A percentile compares a stretch with the other conserved stretches of the same genome.
These are phyloP conservation scores for Ceratobasidium theobromae DNA, from an alignment of 1,284 basidiomycete species.

Conservation along the genomic window DNA sequence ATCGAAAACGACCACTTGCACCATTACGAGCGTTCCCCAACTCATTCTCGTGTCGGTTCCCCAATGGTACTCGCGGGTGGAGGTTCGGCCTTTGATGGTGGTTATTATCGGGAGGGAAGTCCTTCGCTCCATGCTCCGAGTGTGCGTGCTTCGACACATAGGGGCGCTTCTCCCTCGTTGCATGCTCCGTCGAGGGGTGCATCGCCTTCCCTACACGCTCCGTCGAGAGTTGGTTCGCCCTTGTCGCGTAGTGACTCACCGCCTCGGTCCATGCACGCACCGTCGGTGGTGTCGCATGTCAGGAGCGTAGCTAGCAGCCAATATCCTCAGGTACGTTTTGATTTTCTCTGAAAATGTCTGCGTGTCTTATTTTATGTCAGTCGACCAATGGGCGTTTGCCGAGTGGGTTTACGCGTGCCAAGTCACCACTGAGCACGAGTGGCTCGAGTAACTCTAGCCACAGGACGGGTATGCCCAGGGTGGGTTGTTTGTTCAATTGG, in stretches of 20 bases:
- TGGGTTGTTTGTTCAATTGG: not conserved
- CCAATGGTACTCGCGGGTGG: not conserved
- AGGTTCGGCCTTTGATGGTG: too few species aligned
- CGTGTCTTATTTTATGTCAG: not conserved
- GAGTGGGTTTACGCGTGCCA: not conserved
- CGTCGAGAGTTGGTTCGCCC: not conserved
- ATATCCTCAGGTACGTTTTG: not conserved
- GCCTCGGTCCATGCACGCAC: not conserved
- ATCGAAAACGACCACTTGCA: slow-evolving; percentile 10
- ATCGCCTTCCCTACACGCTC: not conserved
- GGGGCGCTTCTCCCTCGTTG: not conserved
- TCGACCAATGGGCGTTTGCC: not conserved
- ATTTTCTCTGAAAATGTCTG: not conserved
- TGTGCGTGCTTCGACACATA: not conserved
- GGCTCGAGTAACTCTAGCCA: slow-evolving; percentile 3
- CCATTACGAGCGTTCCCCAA: not conserved
- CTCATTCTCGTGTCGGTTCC: not conserved
- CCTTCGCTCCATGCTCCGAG: not conserved
- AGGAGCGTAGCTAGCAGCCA: not conserved
- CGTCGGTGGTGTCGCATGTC: not conserved
- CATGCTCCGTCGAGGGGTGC: not conserved
- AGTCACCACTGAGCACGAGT: slow-evolving; percentile 10
- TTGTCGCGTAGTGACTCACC: not conserved
- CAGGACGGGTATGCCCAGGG: not conserved
- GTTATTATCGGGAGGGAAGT: not conserved